These are phyloP conservation scores for Scheffersomyces spartinae DNA, from an alignment of 805 yeast species.

Conservation along the genomic window DNA sequence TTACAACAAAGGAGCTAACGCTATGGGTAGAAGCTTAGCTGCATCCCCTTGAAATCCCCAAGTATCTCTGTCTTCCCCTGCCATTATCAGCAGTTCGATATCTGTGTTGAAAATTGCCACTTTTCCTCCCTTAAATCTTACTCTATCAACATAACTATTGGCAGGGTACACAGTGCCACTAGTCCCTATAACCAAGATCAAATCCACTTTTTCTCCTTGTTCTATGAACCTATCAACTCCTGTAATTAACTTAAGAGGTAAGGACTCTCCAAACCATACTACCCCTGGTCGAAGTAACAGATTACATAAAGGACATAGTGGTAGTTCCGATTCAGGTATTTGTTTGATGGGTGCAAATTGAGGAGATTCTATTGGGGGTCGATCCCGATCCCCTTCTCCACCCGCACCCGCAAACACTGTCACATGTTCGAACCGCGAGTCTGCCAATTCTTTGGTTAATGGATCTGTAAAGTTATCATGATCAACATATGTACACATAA, in stretches of 20 bases:
- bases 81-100: conserved; percentile 32
- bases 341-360: conserved; percentile 36
- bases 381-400: conserved; percentile 5
- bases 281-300: conserved; percentile 74
- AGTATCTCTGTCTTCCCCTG: conserved; percentile 28
- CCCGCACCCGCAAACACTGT: neutral
- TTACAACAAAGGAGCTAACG: conserved; percentile 49
- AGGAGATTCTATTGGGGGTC: conserved; percentile 25
- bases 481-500: conserved; percentile 54
- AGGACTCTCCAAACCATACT: conserved; percentile 90
- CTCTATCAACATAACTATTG: conserved; percentile 78
- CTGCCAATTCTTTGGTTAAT: conserved; percentile 40
- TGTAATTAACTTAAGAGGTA: conserved; percentile 53
- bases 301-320: conserved; percentile 69
- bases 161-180: conserved; percentile 88
- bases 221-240: conserved; percentile 62
- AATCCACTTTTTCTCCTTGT: conserved; percentile 41
- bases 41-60: conserved; percentile 83
- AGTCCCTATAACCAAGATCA: conserved; percentile 77
- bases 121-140: conserved; percentile 60
- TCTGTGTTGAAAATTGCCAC: conserved; percentile 79
- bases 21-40: conserved; percentile 54
- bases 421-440: conserved; percentile 25
- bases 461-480: conserved; percentile 45
- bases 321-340: conserved; percentile 43